Evolutionary conservation across 495 filamentous ascomycete genomes (phyloP).

Genomic region (Annulohypoxylon maeteangense): DNA sequence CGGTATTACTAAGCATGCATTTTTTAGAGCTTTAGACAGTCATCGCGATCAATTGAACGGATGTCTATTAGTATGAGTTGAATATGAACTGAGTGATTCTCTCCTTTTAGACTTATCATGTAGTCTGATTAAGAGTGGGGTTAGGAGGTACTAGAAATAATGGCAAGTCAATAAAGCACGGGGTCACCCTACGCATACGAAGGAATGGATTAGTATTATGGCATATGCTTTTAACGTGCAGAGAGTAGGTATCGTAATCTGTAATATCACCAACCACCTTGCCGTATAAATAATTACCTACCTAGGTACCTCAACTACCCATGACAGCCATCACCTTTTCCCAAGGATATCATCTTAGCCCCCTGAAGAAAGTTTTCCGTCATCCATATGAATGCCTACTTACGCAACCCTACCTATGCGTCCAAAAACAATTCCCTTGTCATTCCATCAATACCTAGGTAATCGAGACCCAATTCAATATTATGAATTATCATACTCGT

Average conservation of each 20-base stretch:
- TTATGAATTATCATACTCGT: background rate
- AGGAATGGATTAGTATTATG: background rate
- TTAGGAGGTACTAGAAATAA: background rate
- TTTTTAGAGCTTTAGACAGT: background rate
- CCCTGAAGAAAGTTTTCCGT: background rate
- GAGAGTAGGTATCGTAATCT: background rate
- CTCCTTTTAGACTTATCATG: background rate
- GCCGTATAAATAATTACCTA: background rate
- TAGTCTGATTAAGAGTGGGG: background rate
- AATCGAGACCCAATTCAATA: background rate
- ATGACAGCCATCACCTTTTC: background rate
- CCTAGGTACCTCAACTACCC: background rate
- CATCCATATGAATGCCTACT: background rate
- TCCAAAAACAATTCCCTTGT: background rate
- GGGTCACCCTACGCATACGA: background rate
- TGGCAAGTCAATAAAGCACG: too few relatives aligned
- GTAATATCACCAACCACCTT: too few relatives aligned
- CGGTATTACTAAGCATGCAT: background rate
- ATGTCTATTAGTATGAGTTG: background rate
- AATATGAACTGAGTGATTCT: too few relatives aligned
- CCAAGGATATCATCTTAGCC: background rate
- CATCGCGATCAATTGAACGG: background rate
- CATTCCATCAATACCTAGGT: background rate
- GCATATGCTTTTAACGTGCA: background rate
- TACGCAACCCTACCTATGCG: background rate